phyloP scores from a whole-genome alignment of 805 yeast species.

The Candida qinlingensis region DNA sequence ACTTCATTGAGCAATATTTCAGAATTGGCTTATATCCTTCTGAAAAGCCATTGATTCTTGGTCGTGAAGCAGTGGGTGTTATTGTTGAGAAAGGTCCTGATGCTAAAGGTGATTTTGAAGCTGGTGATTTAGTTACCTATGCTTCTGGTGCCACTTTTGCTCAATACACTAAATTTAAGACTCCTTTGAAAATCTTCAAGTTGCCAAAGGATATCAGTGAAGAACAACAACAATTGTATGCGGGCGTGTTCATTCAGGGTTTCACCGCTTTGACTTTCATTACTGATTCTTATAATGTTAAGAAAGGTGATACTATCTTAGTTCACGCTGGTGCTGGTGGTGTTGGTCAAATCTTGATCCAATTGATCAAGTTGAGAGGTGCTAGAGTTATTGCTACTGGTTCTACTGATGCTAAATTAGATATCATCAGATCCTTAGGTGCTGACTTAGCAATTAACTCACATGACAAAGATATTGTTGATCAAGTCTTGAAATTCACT shows the following conservation, averaged over 20 bases:
- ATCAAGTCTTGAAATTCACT: slow-evolving; percentile 54
- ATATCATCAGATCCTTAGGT: slow-evolving; percentile 62
- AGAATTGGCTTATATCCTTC: slow-evolving; percentile 72
- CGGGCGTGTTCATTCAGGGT: slow-evolving; percentile 64
- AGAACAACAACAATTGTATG: slow-evolving; percentile 47
- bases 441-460: slow-evolving; percentile 68
- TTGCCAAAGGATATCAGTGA: slow-evolving; percentile 45
- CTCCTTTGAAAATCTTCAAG: slow-evolving; percentile 36
- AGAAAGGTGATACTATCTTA: slow-evolving; percentile 65
- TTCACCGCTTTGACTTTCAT: slow-evolving; percentile 74
- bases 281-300: slow-evolving; percentile 58
- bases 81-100: slow-evolving; percentile 59
- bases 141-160: slow-evolving; percentile 54
- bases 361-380: slow-evolving; percentile 56
- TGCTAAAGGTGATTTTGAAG: slow-evolving; percentile 43
- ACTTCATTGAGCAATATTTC: slow-evolving; percentile 79
- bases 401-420: slow-evolving; percentile 67
- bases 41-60: slow-evolving; percentile 56
- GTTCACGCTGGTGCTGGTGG: slow-evolving; percentile 97
- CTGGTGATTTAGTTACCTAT: slow-evolving; percentile 72
- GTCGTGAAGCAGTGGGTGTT: slow-evolving; percentile 70
- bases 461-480: slow-evolving; percentile 48
- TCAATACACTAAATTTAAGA: slow-evolving; percentile 54
- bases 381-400: slow-evolving; percentile 85
- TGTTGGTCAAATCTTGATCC: slow-evolving; percentile 70